Evolutionary conservation across 179 eudicot species (phyloP).

Genomic region (Patellifolia procumbens): DNA sequence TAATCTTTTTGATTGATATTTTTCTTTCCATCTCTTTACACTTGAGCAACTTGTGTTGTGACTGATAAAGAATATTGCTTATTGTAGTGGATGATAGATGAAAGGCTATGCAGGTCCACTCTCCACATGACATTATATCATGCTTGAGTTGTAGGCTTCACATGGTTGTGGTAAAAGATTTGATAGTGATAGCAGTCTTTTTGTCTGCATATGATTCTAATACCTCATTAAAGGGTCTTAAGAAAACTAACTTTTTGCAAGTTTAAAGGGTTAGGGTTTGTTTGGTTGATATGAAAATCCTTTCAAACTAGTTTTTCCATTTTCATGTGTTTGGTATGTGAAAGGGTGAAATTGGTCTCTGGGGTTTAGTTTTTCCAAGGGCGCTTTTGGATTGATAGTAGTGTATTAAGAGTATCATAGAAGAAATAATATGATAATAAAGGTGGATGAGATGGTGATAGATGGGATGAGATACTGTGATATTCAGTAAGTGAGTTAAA

Average conservation of each 20-base stretch:
- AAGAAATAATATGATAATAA: too few relatives aligned
- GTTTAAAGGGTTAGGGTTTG: not conserved
- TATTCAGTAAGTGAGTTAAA: too few relatives aligned
- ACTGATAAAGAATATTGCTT: not conserved
- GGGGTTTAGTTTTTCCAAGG: not conserved
- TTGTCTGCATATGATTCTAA: not conserved
- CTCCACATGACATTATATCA: slow-evolving; percentile 10
- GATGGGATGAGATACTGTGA: too few relatives aligned
- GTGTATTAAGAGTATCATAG: too few relatives aligned
- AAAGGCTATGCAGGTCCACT: slow-evolving; percentile 22
- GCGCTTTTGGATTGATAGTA: too few relatives aligned
- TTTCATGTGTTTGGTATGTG: not conserved
- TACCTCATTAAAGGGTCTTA: not conserved
- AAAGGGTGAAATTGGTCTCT: too few relatives aligned
- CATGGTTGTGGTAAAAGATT: slow-evolving; percentile 16
- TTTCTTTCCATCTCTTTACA: not conserved
- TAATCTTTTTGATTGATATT: not conserved
- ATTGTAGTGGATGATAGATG: slow-evolving; percentile 14
- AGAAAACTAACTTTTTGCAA: not conserved
- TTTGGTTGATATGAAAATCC: not conserved
- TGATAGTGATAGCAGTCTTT: slow-evolving; percentile 1
- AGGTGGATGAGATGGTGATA: too few relatives aligned
- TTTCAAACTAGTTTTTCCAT: not conserved
- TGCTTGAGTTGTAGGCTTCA: slow-evolving; percentile 27
- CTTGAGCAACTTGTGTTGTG: slow-evolving; percentile 21